These are phyloP conservation scores for Fagopyrum esculentum DNA, from an alignment of 148 eudicot genomes.

Conservation along the genomic window DNA sequence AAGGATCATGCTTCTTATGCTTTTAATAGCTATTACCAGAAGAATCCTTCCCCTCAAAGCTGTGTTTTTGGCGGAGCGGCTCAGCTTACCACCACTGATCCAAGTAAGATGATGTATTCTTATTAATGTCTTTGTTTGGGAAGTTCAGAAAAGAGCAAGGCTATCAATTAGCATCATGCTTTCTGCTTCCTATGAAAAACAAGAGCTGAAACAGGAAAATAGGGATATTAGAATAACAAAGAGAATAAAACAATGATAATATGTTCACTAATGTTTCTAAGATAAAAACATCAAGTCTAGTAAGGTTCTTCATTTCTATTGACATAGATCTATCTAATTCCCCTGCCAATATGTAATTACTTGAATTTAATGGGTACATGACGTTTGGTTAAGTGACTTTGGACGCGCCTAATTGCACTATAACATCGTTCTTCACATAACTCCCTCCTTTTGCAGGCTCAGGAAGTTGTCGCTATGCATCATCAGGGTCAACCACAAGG, in stretches of 20 bases:
- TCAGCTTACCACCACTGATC: slow-evolving; percentile 59
- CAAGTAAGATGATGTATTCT: slow-evolving; percentile 52
- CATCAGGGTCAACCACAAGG: slow-evolving; percentile 36
- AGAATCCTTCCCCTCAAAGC: slow-evolving; percentile 85
- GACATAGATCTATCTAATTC: slow-evolving; percentile 3
- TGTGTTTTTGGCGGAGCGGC: slow-evolving; percentile 91
- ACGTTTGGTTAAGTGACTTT: too few relatives aligned
- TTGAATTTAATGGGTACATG: neutral
- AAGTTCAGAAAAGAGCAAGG: slow-evolving; percentile 2
- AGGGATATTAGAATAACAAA: neutral
- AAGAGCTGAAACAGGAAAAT: neutral
- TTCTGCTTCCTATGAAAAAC: neutral
- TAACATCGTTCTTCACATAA: neutral
- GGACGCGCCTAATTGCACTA: neutral
- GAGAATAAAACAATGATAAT: neutral
- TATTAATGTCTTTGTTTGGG: neutral
- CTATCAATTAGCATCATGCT: neutral
- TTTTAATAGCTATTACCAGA: slow-evolving; percentile 85
- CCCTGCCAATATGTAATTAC: neutral
- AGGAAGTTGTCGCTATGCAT: slow-evolving; percentile 63
- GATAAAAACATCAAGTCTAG: neutral
- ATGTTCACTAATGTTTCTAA: too few relatives aligned
- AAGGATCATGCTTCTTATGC: slow-evolving; percentile 89
- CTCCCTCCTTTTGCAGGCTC: slow-evolving; percentile 46
- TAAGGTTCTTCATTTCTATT: neutral